Conservation (phyloP, 179 eudicot genomes). For the Beta lomatogona region DNA sequence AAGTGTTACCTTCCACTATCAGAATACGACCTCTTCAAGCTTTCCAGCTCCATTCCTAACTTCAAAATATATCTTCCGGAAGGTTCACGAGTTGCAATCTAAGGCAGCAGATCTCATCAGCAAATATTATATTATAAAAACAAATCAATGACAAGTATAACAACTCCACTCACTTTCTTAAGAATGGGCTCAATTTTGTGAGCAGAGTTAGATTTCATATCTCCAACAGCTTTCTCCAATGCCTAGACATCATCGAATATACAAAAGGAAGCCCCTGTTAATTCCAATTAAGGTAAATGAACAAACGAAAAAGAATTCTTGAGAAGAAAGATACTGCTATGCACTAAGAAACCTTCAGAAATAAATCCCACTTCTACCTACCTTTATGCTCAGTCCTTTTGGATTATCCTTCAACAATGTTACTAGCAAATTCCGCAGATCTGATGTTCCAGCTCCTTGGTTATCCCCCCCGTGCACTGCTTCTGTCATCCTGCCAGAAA, state of each 20-base stretch:
- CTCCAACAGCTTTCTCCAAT: constrained; percentile 89
- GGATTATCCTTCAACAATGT: constrained; percentile 66
- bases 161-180: constrained; percentile 57
- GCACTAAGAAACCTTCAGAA: constrained; percentile 7
- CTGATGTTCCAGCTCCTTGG: constrained; percentile 47
- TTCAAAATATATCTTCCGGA: constrained; percentile 83
- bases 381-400: constrained; percentile 89
- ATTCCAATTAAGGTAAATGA: not conserved
- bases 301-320: not conserved
- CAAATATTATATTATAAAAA: constrained; percentile 21
- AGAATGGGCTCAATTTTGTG: constrained; percentile 73
- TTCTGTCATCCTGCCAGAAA: constrained; percentile 40
- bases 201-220: constrained; percentile 53
- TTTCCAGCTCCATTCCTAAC: constrained; percentile 63
- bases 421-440: constrained; percentile 61
- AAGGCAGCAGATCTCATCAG: constrained; percentile 37
- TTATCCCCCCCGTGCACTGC: constrained; percentile 39
- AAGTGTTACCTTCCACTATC: constrained; percentile 62
- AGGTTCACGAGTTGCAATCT: constrained; percentile 81
- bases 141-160: constrained; percentile 12
- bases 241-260: constrained; percentile 45
- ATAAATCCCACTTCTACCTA: constrained; percentile 29
- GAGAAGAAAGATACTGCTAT: constrained; percentile 1
- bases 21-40: constrained; percentile 47
- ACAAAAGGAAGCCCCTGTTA: not conserved